Base-by-base conservation (phyloP, 441 rosid genomes). In the Syzygium syzygioides region DNA sequence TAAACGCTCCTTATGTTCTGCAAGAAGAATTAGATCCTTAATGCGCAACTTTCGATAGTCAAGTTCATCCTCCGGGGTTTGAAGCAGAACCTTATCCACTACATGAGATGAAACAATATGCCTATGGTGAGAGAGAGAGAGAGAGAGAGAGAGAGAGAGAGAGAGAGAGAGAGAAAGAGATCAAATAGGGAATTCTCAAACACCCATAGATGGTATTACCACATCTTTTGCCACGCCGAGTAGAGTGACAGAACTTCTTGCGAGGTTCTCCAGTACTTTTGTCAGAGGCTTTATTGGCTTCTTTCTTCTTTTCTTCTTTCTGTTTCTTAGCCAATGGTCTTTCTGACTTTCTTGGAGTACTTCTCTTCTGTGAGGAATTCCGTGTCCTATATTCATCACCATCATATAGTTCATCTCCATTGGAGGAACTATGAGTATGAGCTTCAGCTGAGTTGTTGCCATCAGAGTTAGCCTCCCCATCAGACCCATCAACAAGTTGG, bases 51-150 rank as follows among this genome's bases (percentile, higher is more conserved):
- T 94, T 88, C 55, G 89, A 88, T n/a, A 91, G 90, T 91, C 94
- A 90, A 96, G 91, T 64, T 96, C 98, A 2, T 96, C 95, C 91
- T 96, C 98, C 15, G 99, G 99, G 30, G 93, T 94, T 86, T 94
- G 92, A 91, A 96, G 97, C 91, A 98, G 94, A 84, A 90, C 92
- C 89, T 94, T 91, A 37, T 93, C 94, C 95, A 95, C 99, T 96
- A 88, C 52, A 68, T 55, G 55, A 91, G 85, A 87, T 84, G 86
- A 85, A 45, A 57, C 10, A 62, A 85, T 64, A 57, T 20, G 85
- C 87, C 54, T 79, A 62, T 37, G 83, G 17, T 25, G 83, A 23
- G 83, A 37, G 28, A 20, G 45, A 68, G 32, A 50, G 48, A 87
- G 19, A 60, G 79, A 60, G 28, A 88, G n/a, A 84, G 19, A 85